These are phyloP conservation scores for Rhododendron vialii DNA, from an alignment of 148 eudicot species.

Conservation along the genomic window DNA sequence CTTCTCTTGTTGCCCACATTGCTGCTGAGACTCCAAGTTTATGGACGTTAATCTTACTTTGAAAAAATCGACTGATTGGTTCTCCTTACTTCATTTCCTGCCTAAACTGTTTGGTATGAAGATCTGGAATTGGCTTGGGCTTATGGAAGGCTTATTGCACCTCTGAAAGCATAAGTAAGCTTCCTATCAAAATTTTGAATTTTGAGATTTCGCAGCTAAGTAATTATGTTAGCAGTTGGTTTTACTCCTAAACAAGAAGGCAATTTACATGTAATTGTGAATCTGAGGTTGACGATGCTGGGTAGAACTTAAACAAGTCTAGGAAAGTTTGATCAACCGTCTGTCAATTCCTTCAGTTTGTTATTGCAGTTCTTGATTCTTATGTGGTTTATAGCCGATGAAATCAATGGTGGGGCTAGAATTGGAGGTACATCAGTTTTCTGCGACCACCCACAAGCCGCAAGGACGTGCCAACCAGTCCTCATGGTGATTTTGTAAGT, in stretches of 20 bases:
- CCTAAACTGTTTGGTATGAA: not conserved
- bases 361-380: not conserved
- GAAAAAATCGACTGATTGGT: not conserved
- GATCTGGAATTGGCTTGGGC: not conserved
- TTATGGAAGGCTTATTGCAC: not conserved
- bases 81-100: not conserved
- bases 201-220: constrained; percentile 1
- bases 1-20: constrained; percentile 23
- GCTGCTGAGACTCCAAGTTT: constrained; percentile 14
- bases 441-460: not conserved
- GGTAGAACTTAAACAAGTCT: not conserved
- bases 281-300: not conserved
- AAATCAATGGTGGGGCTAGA: not conserved
- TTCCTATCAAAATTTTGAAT: not conserved
- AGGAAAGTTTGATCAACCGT: not conserved
- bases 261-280: not conserved
- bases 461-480: not conserved
- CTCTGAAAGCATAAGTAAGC: not conserved
- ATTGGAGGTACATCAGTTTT: not conserved
- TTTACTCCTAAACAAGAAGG: not conserved
- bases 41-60: not conserved
- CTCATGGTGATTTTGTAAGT: not conserved
- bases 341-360: not conserved
- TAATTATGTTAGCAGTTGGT: not conserved
- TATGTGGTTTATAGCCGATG: not conserved